Conservation (phyloP, 1,284 basidiomycete genomes). For the Pulveroboletus sp. region DNA sequence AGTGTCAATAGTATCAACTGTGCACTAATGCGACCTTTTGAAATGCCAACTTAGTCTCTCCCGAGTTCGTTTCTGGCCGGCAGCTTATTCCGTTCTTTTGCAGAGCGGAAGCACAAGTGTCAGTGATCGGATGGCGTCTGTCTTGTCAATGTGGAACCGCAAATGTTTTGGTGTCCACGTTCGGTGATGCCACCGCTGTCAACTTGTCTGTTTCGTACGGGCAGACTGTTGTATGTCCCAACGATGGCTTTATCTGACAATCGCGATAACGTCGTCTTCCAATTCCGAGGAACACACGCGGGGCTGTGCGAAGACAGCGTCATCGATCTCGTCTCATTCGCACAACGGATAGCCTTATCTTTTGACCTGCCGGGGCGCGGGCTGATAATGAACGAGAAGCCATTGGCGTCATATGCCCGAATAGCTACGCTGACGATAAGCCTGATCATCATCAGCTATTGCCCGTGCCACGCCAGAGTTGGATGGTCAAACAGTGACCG, state of each 20-base stretch:
- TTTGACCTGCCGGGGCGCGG: not conserved
- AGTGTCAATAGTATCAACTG: not conserved
- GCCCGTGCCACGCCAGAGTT: conserved; percentile 16
- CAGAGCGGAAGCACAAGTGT: conserved; percentile 1
- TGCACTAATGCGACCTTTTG: not conserved
- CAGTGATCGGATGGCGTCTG: conserved; percentile 5
- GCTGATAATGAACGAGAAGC: conserved; percentile 19
- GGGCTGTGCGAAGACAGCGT: conserved; percentile 13
- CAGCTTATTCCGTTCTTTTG: not conserved
- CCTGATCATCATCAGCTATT: conserved; percentile 4
- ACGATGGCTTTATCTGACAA: conserved; percentile 6
- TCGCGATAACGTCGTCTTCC: conserved; percentile 15
- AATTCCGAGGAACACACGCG: conserved; percentile 18
- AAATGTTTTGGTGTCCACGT: not conserved
- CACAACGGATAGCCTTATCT: conserved; percentile 10
- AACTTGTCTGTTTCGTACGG: not conserved
- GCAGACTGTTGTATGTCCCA: too few relatives aligned
- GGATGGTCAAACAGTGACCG: conserved; percentile 6
- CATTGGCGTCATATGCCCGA: conserved; percentile 13
- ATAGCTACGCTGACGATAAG: conserved; percentile 4
- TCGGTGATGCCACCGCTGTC: not conserved
- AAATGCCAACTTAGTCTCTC: conserved; percentile 3
- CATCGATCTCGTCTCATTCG: conserved; percentile 3
- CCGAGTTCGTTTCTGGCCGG: not conserved
- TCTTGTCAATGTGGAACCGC: conserved; percentile 9